Conservation (phyloP, 257 asterid genomes). For the Solanum raphanifolium region DNA sequence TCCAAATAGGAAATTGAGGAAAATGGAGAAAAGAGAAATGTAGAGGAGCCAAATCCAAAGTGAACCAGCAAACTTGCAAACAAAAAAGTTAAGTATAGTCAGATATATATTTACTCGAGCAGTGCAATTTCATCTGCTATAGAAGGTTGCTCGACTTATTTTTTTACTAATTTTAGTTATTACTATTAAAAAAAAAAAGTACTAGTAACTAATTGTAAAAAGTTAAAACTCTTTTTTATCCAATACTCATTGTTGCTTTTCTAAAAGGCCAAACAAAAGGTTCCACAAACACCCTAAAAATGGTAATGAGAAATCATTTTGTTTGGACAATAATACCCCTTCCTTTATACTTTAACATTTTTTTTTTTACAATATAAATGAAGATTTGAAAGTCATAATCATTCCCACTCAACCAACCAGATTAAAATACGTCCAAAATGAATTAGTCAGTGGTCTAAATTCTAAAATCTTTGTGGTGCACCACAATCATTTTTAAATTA, state of each 20-base stretch:
- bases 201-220: neutral
- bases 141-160: neutral
- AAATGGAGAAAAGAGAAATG: too few species aligned
- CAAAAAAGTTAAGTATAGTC: neutral
- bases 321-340: neutral
- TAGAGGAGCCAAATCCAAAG: too few species aligned
- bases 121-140: neutral
- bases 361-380: neutral
- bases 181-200: too few species aligned
- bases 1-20: too few species aligned
- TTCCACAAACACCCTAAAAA: neutral
- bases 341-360: neutral
- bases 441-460: neutral
- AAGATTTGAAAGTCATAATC: neutral
- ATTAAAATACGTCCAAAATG: neutral
- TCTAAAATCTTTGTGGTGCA: neutral
- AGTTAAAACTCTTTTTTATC: neutral
- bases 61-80: neutral
- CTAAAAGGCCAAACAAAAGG: neutral
- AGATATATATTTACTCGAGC: neutral
- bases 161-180: neutral
- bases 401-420: neutral
- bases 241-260: neutral
- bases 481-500: neutral
- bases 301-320: neutral